These are phyloP conservation scores for Hemisphaericaspora nanyangensis DNA, from an alignment of 805 yeast species.

Conservation along the genomic window DNA sequence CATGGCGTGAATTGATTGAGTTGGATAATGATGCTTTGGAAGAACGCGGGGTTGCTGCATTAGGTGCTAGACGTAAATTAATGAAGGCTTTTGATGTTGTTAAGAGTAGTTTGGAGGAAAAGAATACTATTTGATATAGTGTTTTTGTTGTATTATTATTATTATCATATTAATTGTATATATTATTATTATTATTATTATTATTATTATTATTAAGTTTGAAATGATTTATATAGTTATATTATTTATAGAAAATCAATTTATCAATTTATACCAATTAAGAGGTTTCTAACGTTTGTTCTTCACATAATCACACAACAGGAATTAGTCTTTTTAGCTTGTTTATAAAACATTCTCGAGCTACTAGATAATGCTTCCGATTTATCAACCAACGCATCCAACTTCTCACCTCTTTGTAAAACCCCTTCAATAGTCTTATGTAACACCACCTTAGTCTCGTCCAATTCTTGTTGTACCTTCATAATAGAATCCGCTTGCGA, in stretches of 20 bases:
- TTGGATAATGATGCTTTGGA: conserved; percentile 68
- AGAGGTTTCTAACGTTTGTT: too few relatives aligned
- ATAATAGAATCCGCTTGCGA: conserved; percentile 93
- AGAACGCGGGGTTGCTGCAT: conserved; percentile 80
- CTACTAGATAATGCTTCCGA: conserved; percentile 87
- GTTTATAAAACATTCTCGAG: conserved; percentile 92
- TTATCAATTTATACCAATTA: too few relatives aligned
- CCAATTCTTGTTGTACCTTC: conserved; percentile 97
- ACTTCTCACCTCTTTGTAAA: conserved; percentile 92
- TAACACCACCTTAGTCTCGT: conserved; percentile 93
- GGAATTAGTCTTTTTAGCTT: conserved; percentile 87
- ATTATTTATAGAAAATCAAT: too few relatives aligned
- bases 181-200: not conserved
- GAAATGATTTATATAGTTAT: too few relatives aligned
- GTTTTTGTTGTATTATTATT: not conserved
- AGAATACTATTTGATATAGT: conserved; percentile 5
- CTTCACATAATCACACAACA: conserved; percentile 82
- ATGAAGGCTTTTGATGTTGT: conserved; percentile 88
- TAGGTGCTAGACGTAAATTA: conserved; percentile 94
- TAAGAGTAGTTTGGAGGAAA: conserved; percentile 21
- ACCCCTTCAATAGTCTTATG: conserved; percentile 95
- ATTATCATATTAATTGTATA: not conserved
- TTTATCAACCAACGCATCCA: conserved; percentile 91
- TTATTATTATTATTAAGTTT: too few relatives aligned
- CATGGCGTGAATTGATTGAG: conserved; percentile 77